Conservation (phyloP, 495 filamentous ascomycete genomes). For the Lasiosphaeria ovina region DNA sequence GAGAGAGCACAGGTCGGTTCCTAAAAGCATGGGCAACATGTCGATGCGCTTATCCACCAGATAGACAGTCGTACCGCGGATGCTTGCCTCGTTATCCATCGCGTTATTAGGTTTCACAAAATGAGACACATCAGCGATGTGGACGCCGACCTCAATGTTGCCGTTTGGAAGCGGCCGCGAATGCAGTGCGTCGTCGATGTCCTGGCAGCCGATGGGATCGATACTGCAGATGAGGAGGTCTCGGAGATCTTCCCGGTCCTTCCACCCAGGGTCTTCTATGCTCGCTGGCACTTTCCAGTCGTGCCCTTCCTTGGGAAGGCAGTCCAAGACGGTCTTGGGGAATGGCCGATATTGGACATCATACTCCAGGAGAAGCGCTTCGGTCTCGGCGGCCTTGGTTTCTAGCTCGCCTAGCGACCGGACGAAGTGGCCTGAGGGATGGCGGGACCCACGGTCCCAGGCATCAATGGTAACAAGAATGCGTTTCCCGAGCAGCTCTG, state of each 20-base stretch:
- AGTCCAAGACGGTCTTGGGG: slow-evolving; percentile 90
- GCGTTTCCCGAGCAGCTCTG: slow-evolving; percentile 82
- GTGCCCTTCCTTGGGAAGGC: slow-evolving; percentile 86
- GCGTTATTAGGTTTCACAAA: slow-evolving; percentile 96
- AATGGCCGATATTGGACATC: slow-evolving; percentile 98
- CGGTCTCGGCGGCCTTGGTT: slow-evolving; percentile 92
- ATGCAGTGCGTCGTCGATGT: slow-evolving; percentile 97
- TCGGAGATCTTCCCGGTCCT: slow-evolving; percentile 74
- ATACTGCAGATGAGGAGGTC: slow-evolving; percentile 93
- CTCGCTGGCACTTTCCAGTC: slow-evolving; percentile 85
- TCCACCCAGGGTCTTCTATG: slow-evolving; percentile 80
- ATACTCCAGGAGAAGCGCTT: slow-evolving; percentile 89
- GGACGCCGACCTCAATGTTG: slow-evolving; percentile 96
- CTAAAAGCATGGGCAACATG: slow-evolving; percentile 94
- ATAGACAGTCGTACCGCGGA: slow-evolving; percentile 94
- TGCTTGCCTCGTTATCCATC: slow-evolving; percentile 92
- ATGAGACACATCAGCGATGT: slow-evolving; percentile 97
- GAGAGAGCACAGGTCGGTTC: slow-evolving; percentile 93
- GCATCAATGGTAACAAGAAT: slow-evolving; percentile 94
- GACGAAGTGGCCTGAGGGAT: slow-evolving; percentile 91
- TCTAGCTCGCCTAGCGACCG: slow-evolving; percentile 90
- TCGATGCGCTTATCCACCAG: slow-evolving; percentile 98
- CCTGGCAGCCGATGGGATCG: slow-evolving; percentile 91
- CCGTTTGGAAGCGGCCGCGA: slow-evolving; percentile 82
- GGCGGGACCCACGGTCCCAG: slow-evolving; percentile 89